Evolutionary conservation across 2,329 filamentous ascomycete species (phyloP).

Genomic region (Dactylellina sp.): DNA sequence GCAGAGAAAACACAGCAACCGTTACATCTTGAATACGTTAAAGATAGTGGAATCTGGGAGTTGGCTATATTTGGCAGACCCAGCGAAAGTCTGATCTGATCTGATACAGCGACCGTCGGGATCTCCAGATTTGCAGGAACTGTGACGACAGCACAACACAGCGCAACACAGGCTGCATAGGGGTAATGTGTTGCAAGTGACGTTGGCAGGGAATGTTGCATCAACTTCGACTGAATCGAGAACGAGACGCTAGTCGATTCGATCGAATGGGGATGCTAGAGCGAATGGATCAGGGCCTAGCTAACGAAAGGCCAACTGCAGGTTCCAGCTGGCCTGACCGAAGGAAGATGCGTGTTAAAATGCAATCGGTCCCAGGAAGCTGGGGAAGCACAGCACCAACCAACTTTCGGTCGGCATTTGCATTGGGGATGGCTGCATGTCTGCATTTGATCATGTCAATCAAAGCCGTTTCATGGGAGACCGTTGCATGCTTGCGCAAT

Average conservation of each 20-base stretch:
- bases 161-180: constrained; percentile 19
- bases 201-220: constrained; percentile 32
- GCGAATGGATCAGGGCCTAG: constrained; percentile 3
- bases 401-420: constrained; percentile 2
- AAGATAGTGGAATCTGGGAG: too few species aligned
- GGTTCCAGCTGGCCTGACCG: not conserved
- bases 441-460: not conserved
- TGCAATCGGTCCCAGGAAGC: constrained; percentile 1
- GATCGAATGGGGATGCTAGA: not conserved
- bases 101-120: too few species aligned
- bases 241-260: too few species aligned
- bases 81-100: too few species aligned
- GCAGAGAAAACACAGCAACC: too few species aligned
- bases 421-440: not conserved
- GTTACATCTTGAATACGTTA: too few species aligned
- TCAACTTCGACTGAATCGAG: constrained; percentile 1
- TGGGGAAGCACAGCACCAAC: constrained; percentile 5
- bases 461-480: constrained; percentile 24
- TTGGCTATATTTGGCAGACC: too few species aligned
- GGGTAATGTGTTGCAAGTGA: constrained; percentile 43
- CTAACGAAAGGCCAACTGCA: constrained; percentile 34
- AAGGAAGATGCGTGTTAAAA: not conserved
- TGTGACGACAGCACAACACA: constrained; percentile 34
- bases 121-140: constrained; percentile 1
- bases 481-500: constrained; percentile 36